Evolutionary conservation across 176 grass and related monocot species (phyloP).

Genomic region (Dendrocalamus sinicus): DNA sequence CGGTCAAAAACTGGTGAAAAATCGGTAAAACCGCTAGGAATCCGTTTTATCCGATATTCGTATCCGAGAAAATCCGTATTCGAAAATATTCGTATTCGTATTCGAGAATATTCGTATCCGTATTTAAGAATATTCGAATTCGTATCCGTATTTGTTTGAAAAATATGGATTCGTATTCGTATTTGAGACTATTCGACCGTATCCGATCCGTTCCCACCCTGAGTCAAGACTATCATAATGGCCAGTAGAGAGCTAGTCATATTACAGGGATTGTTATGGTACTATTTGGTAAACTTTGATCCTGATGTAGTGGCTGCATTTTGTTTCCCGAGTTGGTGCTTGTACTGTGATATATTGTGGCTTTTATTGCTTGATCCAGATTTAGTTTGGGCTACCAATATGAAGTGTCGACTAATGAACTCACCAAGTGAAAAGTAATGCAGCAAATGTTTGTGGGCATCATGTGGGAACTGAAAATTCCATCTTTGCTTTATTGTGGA

Average conservation of each 20-base stretch:
- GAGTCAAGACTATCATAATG: neutral
- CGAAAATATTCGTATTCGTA: no score
- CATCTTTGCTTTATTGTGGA: slow-evolving; percentile 12
- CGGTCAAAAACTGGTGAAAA: no score
- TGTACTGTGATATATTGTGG: neutral
- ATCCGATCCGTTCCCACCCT: no score
- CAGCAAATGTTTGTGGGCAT: neutral
- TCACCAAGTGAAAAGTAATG: neutral
- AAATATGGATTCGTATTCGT: no score
- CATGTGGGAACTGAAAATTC: neutral
- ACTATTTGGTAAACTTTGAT: neutral
- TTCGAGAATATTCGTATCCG: no score
- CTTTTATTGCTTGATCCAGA: neutral
- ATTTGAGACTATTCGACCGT: no score
- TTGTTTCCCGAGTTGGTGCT: neutral
- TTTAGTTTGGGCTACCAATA: neutral
- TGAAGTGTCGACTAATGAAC: slow-evolving; percentile 6
- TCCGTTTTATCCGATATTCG: no score
- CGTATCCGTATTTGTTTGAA: no score
- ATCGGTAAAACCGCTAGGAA: no score
- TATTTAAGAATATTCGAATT: no score
- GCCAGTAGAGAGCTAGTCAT: neutral
- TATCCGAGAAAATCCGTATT: no score
- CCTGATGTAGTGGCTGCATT: neutral
- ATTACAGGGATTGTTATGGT: neutral